A percentile compares a stretch with the other conserved stretches of the same genome.
These are phyloP conservation scores for Blastomyces percursus DNA, from an alignment of 2,329 filamentous ascomycete species.

Conservation along the genomic window DNA sequence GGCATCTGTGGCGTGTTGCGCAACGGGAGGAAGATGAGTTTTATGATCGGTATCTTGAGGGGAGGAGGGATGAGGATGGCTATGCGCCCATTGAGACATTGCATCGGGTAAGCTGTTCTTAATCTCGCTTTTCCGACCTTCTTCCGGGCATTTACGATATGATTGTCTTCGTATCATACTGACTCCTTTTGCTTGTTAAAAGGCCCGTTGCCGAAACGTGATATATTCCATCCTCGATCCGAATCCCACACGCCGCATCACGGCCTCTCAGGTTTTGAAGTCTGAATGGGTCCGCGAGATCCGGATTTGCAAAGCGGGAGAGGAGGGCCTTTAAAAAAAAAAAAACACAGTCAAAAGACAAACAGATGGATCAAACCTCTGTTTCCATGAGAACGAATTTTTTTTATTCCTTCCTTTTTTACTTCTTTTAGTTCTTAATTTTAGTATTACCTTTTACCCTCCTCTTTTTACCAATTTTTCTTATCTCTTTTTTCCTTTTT, in stretches of 20 bases:
- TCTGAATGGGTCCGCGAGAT: slow-evolving; percentile 99
- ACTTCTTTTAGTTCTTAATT: too few relatives aligned
- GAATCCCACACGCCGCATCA: slow-evolving; percentile 83
- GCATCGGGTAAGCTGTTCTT: slow-evolving; percentile 61
- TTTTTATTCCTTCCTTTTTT: too few relatives aligned
- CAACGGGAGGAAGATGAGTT: slow-evolving; percentile 97
- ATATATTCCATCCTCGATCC: slow-evolving; percentile 98
- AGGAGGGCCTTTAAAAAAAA: slow-evolving; percentile 64
- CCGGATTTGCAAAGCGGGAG: slow-evolving; percentile 89
- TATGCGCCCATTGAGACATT: slow-evolving; percentile 94
- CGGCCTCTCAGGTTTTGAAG: slow-evolving; percentile 90
- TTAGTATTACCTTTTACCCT: too few relatives aligned
- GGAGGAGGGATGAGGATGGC: slow-evolving; percentile 84
- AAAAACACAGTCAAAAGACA: too few relatives aligned
- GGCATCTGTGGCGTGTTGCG: slow-evolving; percentile 93
- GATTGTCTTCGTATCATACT: slow-evolving; percentile 5
- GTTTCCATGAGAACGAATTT: too few relatives aligned
- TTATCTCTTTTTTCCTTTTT: too few relatives aligned
- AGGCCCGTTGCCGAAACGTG: slow-evolving; percentile 96
- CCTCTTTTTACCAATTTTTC: too few relatives aligned
- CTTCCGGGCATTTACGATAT: neutral
- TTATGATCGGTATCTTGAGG: slow-evolving; percentile 86
- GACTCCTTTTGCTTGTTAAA: neutral
- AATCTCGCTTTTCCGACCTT: neutral
- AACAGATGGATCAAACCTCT: too few relatives aligned